These are phyloP conservation scores for Fusarium longipes DNA, from an alignment of 2,329 filamentous ascomycete genomes.

Conservation along the genomic window DNA sequence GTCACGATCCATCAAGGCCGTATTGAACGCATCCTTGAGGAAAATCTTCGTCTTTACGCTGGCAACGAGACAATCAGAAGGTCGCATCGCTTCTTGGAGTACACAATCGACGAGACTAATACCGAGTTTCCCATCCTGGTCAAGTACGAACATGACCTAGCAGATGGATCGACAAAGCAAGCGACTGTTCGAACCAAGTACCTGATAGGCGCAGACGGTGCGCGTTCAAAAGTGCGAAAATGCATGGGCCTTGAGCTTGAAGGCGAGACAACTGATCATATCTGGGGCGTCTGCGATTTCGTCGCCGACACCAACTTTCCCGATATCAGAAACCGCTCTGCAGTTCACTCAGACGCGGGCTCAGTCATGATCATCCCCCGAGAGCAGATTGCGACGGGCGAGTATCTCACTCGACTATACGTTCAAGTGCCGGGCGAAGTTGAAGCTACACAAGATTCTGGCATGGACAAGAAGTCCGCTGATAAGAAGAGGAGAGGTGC, in stretches of 20 bases:
- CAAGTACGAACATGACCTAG: not conserved
- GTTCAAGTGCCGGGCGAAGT: constrained; percentile 17
- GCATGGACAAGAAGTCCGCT: constrained; percentile 12
- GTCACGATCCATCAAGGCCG: constrained; percentile 24
- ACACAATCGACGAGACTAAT: not conserved
- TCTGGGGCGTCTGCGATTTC: constrained; percentile 25
- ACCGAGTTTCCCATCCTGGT: not conserved
- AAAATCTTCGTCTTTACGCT: constrained; percentile 13
- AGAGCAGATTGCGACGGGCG: constrained; percentile 14
- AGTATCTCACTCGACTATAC: constrained; percentile 14
- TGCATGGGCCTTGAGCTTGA: constrained; percentile 23
- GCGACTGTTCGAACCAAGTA: constrained; percentile 10
- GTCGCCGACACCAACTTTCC: constrained; percentile 22
- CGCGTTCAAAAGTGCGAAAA: constrained; percentile 10
- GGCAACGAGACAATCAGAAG: not conserved
- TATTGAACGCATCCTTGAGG: constrained; percentile 18
- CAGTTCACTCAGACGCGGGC: constrained; percentile 13
- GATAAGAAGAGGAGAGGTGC: constrained; percentile 25
- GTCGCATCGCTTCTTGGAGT: constrained; percentile 15
- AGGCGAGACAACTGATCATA: constrained; percentile 20
- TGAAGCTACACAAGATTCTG: not conserved
- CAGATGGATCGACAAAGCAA: not conserved
- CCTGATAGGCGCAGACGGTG: constrained; percentile 10
- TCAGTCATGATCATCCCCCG: constrained; percentile 22
- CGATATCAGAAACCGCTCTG: constrained; percentile 15